phyloP scores from a whole-genome alignment of 2,329 filamentous ascomycete species.

The Colletotrichum navitas region DNA sequence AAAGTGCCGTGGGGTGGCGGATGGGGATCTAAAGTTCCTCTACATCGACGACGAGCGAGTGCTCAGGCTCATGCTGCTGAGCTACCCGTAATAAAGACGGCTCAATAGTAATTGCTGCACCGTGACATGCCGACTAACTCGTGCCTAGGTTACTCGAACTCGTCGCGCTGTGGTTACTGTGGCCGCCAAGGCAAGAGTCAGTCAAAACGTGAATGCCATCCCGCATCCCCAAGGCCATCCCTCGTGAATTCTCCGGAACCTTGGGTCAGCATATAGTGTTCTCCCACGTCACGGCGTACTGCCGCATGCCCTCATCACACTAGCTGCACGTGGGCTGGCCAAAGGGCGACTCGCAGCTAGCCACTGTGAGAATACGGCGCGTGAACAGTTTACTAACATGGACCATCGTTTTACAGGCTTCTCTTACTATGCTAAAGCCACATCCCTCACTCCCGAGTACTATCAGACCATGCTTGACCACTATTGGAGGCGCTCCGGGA shows the following conservation, averaged over 20 bases:
- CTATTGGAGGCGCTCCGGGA: slow-evolving; percentile 82
- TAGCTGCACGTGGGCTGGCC: slow-evolving; percentile 7
- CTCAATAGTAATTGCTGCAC: background rate
- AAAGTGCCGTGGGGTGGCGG: background rate
- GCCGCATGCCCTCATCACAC: slow-evolving; percentile 12
- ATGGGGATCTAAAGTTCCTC: background rate
- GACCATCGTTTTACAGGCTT: slow-evolving; percentile 64
- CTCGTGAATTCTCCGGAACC: slow-evolving; percentile 18
- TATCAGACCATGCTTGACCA: slow-evolving; percentile 81
- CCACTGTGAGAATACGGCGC: slow-evolving; percentile 10
- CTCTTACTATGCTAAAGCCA: slow-evolving; percentile 77
- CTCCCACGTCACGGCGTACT: slow-evolving; percentile 14
- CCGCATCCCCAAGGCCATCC: slow-evolving; percentile 31
- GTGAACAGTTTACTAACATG: slow-evolving; percentile 43
- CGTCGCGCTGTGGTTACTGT: slow-evolving; percentile 67
- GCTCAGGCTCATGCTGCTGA: background rate
- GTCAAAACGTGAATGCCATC: slow-evolving; percentile 60
- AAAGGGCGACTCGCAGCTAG: slow-evolving; percentile 9
- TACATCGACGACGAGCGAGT: background rate
- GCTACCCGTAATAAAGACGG: background rate
- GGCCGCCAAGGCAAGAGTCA: slow-evolving; percentile 61
- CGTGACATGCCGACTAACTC: slow-evolving; percentile 15
- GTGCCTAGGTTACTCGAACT: slow-evolving; percentile 63
- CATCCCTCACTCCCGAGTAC: slow-evolving; percentile 71
- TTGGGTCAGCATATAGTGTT: slow-evolving; percentile 15